A percentile compares a stretch with the other conserved stretches of the same genome.
Evolutionary conservation across 805 yeast genomes (phyloP).

Genomic region (Grigorovia jiainica): DNA sequence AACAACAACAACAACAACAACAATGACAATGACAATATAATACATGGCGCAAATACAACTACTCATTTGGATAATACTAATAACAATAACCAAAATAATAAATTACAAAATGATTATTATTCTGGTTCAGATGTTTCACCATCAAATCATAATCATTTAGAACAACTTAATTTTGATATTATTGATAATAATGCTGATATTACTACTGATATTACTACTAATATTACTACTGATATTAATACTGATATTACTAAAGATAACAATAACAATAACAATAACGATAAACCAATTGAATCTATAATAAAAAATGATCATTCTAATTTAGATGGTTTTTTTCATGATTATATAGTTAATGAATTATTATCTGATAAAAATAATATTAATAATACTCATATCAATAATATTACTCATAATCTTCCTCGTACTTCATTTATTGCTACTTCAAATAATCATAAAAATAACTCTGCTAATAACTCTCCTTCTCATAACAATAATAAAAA

Average conservation of each 20-base stretch:
- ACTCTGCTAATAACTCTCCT: too few species aligned
- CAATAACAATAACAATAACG: too few species aligned
- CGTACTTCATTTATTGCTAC: too few species aligned
- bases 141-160: neutral
- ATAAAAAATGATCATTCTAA: too few species aligned
- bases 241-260: too few species aligned
- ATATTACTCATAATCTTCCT: too few species aligned
- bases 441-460: too few species aligned
- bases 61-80: neutral
- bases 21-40: neutral
- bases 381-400: neutral
- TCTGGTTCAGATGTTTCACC: neutral
- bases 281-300: too few species aligned
- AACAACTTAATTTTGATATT: neutral
- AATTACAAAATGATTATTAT: neutral
- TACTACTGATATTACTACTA: too few species aligned
- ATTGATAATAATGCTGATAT: neutral
- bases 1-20: neutral
- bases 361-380: neutral
- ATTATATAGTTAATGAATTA: neutral
- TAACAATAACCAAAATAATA: neutral
- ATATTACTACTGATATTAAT: too few species aligned
- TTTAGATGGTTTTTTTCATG: conserved; percentile 6
- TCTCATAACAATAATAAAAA: too few species aligned
- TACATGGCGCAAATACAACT: neutral